These are phyloP conservation scores for Tylopilus sp. DNA, from an alignment of 768 basidiomycete species.

Conservation along the genomic window DNA sequence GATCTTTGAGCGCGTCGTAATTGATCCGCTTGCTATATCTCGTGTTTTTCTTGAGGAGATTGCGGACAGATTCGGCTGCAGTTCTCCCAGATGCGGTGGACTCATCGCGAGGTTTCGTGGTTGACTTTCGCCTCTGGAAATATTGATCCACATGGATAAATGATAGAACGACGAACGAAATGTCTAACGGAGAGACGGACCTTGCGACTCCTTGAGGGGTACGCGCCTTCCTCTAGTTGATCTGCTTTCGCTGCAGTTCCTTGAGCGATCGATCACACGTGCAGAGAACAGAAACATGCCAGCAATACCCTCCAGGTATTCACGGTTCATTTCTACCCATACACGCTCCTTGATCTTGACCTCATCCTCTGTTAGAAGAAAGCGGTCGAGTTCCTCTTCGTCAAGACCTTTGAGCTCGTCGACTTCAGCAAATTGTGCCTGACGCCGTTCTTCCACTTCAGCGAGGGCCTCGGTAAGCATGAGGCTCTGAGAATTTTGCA, in stretches of 20 bases:
- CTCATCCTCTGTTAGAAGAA: slow-evolving; percentile 76
- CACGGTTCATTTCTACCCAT: slow-evolving; percentile 91
- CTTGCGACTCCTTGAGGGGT: slow-evolving; percentile 64
- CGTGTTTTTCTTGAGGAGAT: slow-evolving; percentile 76
- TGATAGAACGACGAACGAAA: slow-evolving; percentile 13
- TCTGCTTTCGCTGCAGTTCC: slow-evolving; percentile 64
- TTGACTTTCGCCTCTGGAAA: slow-evolving; percentile 64
- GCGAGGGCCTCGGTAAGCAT: slow-evolving; percentile 59
- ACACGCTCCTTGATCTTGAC: slow-evolving; percentile 84
- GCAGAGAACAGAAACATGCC: slow-evolving; percentile 36
- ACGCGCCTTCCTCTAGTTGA: slow-evolving; percentile 39
- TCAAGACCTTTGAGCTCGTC: slow-evolving; percentile 78
- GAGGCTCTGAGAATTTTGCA: slow-evolving; percentile 60
- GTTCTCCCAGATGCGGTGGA: slow-evolving; percentile 46
- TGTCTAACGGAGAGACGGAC: slow-evolving; percentile 51
- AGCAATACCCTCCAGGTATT: slow-evolving; percentile 85
- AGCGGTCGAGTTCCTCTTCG: slow-evolving; percentile 83
- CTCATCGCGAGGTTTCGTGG: slow-evolving; percentile 67
- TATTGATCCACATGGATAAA: slow-evolving; percentile 7
- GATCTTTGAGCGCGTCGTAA: slow-evolving; percentile 80
- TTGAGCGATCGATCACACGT: slow-evolving; percentile 39
- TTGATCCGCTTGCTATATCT: slow-evolving; percentile 93
- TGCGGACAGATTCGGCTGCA: slow-evolving; percentile 34
- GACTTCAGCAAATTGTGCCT: slow-evolving; percentile 43
- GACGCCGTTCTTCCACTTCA: slow-evolving; percentile 61